These are phyloP conservation scores for Salix exigua DNA, from an alignment of 345 rosid species.

Conservation along the genomic window DNA sequence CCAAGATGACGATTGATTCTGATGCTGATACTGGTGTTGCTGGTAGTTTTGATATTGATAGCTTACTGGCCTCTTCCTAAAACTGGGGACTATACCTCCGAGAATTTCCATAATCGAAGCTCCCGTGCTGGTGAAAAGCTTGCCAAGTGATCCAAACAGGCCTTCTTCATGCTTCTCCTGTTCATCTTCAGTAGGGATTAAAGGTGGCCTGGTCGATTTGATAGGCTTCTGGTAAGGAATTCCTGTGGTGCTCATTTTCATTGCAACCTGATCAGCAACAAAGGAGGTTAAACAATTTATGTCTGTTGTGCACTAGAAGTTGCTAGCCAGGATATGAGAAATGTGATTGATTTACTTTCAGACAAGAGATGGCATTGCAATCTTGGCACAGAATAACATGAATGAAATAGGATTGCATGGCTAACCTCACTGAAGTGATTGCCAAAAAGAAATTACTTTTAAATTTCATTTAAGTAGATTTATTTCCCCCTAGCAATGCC, in stretches of 20 bases:
- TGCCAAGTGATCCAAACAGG: conserved; percentile 55
- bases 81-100: conserved; percentile 61
- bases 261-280: conserved; percentile 30
- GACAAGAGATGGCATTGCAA: background rate
- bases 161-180: conserved; percentile 78
- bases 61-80: conserved; percentile 41
- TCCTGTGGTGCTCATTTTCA: conserved; percentile 18
- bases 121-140: conserved; percentile 52
- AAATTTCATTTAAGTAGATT: background rate
- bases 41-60: conserved; percentile 30
- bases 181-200: conserved; percentile 63
- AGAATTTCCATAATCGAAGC: conserved; percentile 56
- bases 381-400: background rate
- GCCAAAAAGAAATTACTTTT: background rate
- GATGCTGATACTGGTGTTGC: conserved; percentile 21
- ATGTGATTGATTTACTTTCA: background rate
- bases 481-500: background rate
- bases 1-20: conserved; percentile 48
- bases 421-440: background rate
- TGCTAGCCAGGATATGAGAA: background rate
- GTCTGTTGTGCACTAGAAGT: background rate
- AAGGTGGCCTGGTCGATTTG: conserved; percentile 63
- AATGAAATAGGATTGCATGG: background rate
- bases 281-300: conserved; percentile 1
- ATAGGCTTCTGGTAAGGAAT: conserved; percentile 50